phyloP scores from a whole-genome alignment of 495 filamentous ascomycete genomes.

The Podospora pseudoanserina region DNA sequence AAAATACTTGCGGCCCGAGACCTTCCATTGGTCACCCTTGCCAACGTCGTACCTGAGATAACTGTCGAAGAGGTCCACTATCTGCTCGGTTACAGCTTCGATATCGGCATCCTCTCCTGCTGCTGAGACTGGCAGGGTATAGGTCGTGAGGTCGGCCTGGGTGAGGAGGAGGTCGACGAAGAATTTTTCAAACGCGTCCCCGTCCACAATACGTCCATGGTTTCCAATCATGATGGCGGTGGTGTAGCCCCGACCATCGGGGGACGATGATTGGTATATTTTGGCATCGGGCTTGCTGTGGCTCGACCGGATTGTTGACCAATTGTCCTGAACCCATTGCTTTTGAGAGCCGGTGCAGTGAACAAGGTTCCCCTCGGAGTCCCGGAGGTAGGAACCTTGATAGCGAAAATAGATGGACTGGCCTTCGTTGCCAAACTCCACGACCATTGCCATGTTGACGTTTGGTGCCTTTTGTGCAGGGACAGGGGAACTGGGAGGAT shows the following conservation, averaged over 20 bases:
- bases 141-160: constrained; percentile 14
- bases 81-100: neutral
- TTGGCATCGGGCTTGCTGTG: constrained; percentile 6
- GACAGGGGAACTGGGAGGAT: neutral
- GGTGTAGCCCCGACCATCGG: neutral
- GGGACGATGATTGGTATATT: constrained; percentile 1
- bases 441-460: constrained; percentile 9
- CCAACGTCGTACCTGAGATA: constrained; percentile 18
- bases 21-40: constrained; percentile 16
- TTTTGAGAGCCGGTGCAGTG: constrained; percentile 9
- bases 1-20: constrained; percentile 14
- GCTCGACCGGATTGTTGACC: constrained; percentile 2
- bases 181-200: constrained; percentile 13
- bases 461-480: neutral
- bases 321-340: constrained; percentile 15
- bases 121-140: neutral
- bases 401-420: constrained; percentile 20
- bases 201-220: neutral
- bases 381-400: neutral
- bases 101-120: neutral
- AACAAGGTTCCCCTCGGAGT: neutral
- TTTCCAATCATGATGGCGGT: constrained; percentile 8
- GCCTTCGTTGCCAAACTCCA: constrained; percentile 21
- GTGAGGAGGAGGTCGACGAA: constrained; percentile 17
- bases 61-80: constrained; percentile 20